Evolutionary conservation across 163 green algal genomes (phyloP).

Genomic region (Picocystis sp.): DNA sequence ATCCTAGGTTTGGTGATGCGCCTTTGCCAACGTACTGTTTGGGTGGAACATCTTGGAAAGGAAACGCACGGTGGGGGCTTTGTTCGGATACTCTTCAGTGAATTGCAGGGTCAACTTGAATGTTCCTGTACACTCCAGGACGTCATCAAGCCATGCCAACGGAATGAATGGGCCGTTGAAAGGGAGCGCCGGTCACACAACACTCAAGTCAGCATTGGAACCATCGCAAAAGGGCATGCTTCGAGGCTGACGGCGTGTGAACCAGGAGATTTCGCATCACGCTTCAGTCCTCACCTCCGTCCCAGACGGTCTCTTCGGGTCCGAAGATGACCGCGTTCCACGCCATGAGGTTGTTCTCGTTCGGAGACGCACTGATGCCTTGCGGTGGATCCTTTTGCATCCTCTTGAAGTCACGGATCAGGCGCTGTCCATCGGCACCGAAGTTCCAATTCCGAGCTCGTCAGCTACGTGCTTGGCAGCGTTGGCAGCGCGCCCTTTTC

Average conservation of each 20-base stretch:
- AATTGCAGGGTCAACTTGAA: conserved; percentile 78
- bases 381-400: conserved; percentile 82
- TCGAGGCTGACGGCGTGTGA: not conserved
- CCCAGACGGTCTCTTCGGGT: conserved; percentile 91
- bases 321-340: conserved; percentile 97
- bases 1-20: not conserved
- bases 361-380: conserved; percentile 79
- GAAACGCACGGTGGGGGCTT: conserved; percentile 71
- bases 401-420: conserved; percentile 90
- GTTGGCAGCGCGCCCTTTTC: not conserved
- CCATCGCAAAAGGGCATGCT: not conserved
- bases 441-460: not conserved
- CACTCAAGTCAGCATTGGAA: not conserved
- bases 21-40: conserved; percentile 29
- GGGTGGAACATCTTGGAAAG: conserved; percentile 77
- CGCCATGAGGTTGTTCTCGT: conserved; percentile 90
- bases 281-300: conserved; percentile 45
- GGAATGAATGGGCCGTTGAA: not conserved
- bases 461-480: not conserved
- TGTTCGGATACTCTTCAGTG: conserved; percentile 82
- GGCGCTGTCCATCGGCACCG: conserved; percentile 26
- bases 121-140: conserved; percentile 33
- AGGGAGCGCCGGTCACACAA: not conserved
- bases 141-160: not conserved
- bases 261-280: not conserved